Conservation (phyloP, 176 grass and related monocot species). For the Rhipidocladum racemiflorum region DNA sequence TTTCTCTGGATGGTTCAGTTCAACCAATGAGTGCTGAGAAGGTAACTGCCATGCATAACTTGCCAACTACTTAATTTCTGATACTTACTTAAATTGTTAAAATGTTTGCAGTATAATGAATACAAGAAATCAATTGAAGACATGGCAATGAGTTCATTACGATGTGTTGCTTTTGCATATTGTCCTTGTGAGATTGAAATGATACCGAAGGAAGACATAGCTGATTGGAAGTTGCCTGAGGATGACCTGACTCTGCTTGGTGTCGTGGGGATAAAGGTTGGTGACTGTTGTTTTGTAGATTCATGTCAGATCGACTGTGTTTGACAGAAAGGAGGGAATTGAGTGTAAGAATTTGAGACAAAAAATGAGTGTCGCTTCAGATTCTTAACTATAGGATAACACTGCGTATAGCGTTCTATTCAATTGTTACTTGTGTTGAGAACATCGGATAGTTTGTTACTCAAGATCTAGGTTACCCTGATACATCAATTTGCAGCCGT, state of each 20-base stretch:
- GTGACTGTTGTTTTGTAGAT: slow-evolving; percentile 32
- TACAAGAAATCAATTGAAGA: slow-evolving; percentile 74
- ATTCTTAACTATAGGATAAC: background rate
- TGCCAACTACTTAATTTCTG: background rate
- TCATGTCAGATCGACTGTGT: slow-evolving; percentile 6
- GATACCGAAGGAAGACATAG: slow-evolving; percentile 62
- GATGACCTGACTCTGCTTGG: slow-evolving; percentile 75
- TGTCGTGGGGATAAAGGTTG: slow-evolving; percentile 89
- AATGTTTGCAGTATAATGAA: slow-evolving; percentile 61
- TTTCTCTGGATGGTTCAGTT: slow-evolving; percentile 63
- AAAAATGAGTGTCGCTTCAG: background rate
- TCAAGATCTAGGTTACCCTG: background rate
- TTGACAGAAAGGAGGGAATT: background rate
- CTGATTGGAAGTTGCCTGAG: slow-evolving; percentile 85
- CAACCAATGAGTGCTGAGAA: slow-evolving; percentile 62
- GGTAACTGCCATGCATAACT: slow-evolving; percentile 34
- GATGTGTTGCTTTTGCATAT: slow-evolving; percentile 95
- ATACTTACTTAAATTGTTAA: slow-evolving; percentile 24
- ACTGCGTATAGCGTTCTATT: slow-evolving; percentile 8
- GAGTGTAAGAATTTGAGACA: background rate
- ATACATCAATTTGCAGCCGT: background rate
- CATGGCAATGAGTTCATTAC: slow-evolving; percentile 75
- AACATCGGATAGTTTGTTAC: background rate
- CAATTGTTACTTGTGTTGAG: background rate
- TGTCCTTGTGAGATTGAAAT: slow-evolving; percentile 40